Conservation (phyloP, 495 filamentous ascomycete genomes). For the Beverwykella pulmonaria region DNA sequence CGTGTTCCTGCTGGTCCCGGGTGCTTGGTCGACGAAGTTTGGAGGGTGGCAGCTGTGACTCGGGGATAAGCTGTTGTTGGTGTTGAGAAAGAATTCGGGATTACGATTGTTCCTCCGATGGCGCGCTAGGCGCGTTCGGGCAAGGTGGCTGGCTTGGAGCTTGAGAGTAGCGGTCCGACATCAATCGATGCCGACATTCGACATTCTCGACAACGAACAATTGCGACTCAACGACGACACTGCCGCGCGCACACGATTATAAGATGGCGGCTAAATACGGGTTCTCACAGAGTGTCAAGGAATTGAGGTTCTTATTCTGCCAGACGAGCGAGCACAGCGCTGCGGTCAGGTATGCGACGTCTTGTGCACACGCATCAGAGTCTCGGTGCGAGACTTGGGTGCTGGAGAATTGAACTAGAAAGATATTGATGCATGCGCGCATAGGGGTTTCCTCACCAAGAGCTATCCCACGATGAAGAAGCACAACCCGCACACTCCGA, state of each 20-base stretch:
- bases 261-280: slow-evolving; percentile 89
- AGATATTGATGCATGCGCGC: slow-evolving; percentile 3
- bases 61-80: slow-evolving; percentile 9
- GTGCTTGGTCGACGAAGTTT: neutral
- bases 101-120: slow-evolving; percentile 7
- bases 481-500: slow-evolving; percentile 92
- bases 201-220: neutral
- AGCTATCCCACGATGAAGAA: slow-evolving; percentile 99
- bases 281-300: slow-evolving; percentile 85
- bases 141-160: neutral
- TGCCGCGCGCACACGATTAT: slow-evolving; percentile 9
- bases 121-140: neutral
- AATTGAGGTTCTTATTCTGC: slow-evolving; percentile 96
- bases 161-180: neutral
- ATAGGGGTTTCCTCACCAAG: slow-evolving; percentile 82
- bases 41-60: neutral
- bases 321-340: slow-evolving; percentile 88
- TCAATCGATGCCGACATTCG: neutral
- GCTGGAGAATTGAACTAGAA: neutral
- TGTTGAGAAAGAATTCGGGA: slow-evolving; percentile 13
- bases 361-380: neutral
- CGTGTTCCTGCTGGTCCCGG: neutral
- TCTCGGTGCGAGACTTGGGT: neutral
- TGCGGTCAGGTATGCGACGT: slow-evolving; percentile 66
- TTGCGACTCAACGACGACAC: neutral